Percentiles rank a stretch among this genome's conserved stretches.
phyloP scores from a whole-genome alignment of 345 rosid genomes.

The Ceriops decandra region DNA sequence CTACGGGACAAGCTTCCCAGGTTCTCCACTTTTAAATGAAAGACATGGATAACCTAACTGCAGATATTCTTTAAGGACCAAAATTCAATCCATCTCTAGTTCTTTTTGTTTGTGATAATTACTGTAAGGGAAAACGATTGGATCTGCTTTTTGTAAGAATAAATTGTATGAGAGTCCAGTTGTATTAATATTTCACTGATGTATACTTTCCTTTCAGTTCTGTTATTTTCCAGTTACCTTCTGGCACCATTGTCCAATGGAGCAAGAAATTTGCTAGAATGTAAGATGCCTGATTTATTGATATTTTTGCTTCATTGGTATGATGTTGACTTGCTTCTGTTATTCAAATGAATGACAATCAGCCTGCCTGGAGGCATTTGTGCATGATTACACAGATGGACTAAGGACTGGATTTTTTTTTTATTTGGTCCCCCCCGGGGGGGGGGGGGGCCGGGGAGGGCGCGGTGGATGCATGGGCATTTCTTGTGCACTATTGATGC shows the following conservation, averaged over 20 bases:
- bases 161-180: background rate
- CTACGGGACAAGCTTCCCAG: slow-evolving; percentile 88
- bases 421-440: too few relatives aligned
- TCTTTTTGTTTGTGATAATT: slow-evolving; percentile 1
- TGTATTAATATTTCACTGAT: slow-evolving; percentile 1
- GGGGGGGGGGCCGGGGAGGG: too few relatives aligned
- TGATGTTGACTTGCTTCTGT: too few relatives aligned
- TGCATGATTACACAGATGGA: too few relatives aligned
- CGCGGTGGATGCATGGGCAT: too few relatives aligned
- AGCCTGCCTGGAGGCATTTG: too few relatives aligned
- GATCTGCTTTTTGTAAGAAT: slow-evolving; percentile 9
- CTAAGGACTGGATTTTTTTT: too few relatives aligned
- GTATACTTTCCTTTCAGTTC: background rate
- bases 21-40: slow-evolving; percentile 78
- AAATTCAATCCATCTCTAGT: background rate
- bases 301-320: too few relatives aligned
- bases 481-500: background rate
- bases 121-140: slow-evolving; percentile 7
- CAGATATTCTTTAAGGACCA: slow-evolving; percentile 16
- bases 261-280: too few relatives aligned
- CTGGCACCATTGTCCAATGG: background rate
- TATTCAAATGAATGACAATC: too few relatives aligned
- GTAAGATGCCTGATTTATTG: too few relatives aligned
- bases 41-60: slow-evolving; percentile 4
- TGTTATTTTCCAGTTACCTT: background rate